A percentile compares a stretch with the other conserved stretches of the same genome.
Evolutionary conservation across 176 grass and related monocot genomes (phyloP).

Genomic region (Oryza punctata): DNA sequence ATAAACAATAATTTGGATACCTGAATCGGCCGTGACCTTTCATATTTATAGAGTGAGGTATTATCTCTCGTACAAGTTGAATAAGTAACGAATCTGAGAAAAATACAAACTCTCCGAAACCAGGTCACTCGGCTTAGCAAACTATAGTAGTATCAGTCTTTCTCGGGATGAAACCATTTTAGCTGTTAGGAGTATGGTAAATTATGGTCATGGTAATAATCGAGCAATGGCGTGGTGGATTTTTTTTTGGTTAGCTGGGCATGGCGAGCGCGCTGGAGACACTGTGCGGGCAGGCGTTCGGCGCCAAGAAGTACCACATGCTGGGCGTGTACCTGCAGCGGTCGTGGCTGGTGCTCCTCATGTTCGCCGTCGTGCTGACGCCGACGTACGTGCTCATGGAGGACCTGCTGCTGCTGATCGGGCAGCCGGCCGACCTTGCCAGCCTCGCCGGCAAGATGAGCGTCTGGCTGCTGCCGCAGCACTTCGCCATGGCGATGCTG

Average conservation of each 20-base stretch:
- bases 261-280: slow-evolving; percentile 79
- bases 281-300: slow-evolving; percentile 61
- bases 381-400: slow-evolving; percentile 57
- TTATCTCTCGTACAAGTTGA: too few relatives aligned
- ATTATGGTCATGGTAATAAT: background rate
- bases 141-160: too few relatives aligned
- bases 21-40: too few relatives aligned
- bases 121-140: too few relatives aligned
- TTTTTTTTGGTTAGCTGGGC: slow-evolving; percentile 40
- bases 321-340: slow-evolving; percentile 72
- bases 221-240: background rate
- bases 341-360: slow-evolving; percentile 48
- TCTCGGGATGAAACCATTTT: too few relatives aligned
- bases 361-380: slow-evolving; percentile 41
- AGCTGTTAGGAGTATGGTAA: too few relatives aligned
- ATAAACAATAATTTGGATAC: too few relatives aligned
- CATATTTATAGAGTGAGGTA: too few relatives aligned
- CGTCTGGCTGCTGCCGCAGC: slow-evolving; percentile 55
- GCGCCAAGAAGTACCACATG: slow-evolving; percentile 63
- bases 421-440: slow-evolving; percentile 51
- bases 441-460: slow-evolving; percentile 42
- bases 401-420: slow-evolving; percentile 48
- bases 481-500: slow-evolving; percentile 62
- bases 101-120: too few relatives aligned
- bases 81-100: too few relatives aligned